Base-by-base conservation (phyloP, 2,329 filamentous ascomycete species). In the Fusarium phyllophilum region DNA sequence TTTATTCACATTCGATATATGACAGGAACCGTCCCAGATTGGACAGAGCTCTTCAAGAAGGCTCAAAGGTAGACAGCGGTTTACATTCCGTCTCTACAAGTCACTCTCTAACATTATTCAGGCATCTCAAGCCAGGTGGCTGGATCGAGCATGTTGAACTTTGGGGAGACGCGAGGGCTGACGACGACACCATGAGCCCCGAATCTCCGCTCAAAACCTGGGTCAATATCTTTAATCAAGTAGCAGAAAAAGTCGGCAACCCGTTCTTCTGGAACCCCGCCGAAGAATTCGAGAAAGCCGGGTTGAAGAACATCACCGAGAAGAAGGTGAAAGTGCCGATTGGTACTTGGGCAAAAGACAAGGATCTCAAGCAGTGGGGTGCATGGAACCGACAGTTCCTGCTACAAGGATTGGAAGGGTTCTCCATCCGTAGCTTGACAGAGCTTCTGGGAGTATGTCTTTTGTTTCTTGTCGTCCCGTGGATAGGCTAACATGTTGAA, bases 61-160 rank as follows among this genome's bases (percentile, higher is more conserved):
- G 70, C 70, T 1, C 56, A 73, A 22, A 69, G 41, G 70, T 69
- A 33, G 1, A n/a, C 24, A 0, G 2, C 2, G 0, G 4, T 8
- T 5, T 41, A 6, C 2, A 3, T 8, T 3, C 8, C 13, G 22
- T 22, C n/a, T 6, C 1, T 10, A 8, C 1, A 15, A 4, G 0
- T 11, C 6, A 10, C 5, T 5, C 6, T 22, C 26, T 46, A 2
- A 46, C 6, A 3, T 5, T 5, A 8, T 11, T 15, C 8, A 48
- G 70, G 2, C 20, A 70, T 12, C 20, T 73, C 0, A 73, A 73
- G 12, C 66, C 70, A 0, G 70, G 70, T 4, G 70, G 70, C 1
- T 73, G 70, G 70, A 42, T 73, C 8, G 70, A 73, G 2, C 70
- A 73, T 1, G 70, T 74, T 7, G 70, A 73, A 7, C 46, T 73